Percentiles rank a stretch among this genome's conserved stretches.
Conservation (phyloP, 2,329 filamentous ascomycete species). For the Fusarium ambrosium region DNA sequence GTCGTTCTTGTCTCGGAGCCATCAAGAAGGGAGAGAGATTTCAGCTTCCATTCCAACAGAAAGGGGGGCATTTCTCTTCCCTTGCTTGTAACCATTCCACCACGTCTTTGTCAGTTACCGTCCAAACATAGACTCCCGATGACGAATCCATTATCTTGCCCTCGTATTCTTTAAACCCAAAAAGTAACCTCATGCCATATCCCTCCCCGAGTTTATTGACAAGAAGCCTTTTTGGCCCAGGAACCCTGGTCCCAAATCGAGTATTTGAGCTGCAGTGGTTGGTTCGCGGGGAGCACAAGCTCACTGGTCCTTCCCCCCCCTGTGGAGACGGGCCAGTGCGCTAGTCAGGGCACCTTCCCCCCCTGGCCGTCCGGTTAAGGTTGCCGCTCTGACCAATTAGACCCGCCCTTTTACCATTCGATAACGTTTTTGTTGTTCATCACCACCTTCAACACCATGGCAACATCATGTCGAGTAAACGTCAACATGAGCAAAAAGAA, state of each 20-base stretch:
- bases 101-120: neutral
- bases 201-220: slow-evolving; percentile 6
- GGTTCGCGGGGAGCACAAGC: neutral
- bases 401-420: slow-evolving; percentile 20
- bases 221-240: neutral
- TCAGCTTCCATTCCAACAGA: slow-evolving; percentile 28
- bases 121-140: slow-evolving; percentile 1
- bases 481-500: slow-evolving; percentile 1
- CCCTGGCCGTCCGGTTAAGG: slow-evolving; percentile 5
- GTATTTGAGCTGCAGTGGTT: neutral
- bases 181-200: neutral
- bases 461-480: neutral
- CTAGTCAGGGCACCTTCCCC: slow-evolving; percentile 33
- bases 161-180: slow-evolving; percentile 1
- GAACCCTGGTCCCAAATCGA: neutral
- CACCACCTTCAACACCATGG: neutral
- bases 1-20: slow-evolving; percentile 8
- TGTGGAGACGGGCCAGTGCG: slow-evolving; percentile 17
- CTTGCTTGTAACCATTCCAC: neutral
- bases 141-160: neutral
- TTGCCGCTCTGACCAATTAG: slow-evolving; percentile 21
- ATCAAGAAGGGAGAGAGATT: slow-evolving; percentile 19
- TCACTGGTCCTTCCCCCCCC: neutral
- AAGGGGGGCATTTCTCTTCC: slow-evolving; percentile 7
- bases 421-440: neutral